Evolutionary conservation across 2,329 filamentous ascomycete genomes (phyloP).

Genomic region (Lachnellula occidentalis): DNA sequence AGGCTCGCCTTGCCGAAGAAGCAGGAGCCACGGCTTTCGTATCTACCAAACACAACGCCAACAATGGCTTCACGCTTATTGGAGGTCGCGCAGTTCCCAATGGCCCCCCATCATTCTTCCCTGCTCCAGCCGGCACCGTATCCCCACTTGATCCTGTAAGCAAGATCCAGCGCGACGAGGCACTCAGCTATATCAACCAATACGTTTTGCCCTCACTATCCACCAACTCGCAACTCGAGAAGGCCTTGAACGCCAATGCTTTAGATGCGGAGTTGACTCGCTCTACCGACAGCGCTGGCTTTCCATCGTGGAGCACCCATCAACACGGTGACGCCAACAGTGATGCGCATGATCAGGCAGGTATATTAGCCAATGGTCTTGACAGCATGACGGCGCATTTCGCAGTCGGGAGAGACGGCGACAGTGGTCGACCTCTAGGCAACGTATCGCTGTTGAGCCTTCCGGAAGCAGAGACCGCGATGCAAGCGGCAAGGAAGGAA

Average conservation of each 20-base stretch:
- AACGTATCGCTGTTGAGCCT: slow-evolving; percentile 49
- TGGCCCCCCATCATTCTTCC: slow-evolving; percentile 57
- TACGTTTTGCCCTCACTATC: slow-evolving; percentile 51
- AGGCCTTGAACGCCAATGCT: slow-evolving; percentile 30
- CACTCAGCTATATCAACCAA: slow-evolving; percentile 64
- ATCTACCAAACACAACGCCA: slow-evolving; percentile 48
- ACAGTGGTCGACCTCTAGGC: slow-evolving; percentile 24
- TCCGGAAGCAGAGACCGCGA: slow-evolving; percentile 56
- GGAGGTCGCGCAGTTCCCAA: slow-evolving; percentile 61
- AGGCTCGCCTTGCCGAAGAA: slow-evolving; percentile 50
- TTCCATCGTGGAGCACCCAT: slow-evolving; percentile 26
- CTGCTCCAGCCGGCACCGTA: slow-evolving; percentile 31
- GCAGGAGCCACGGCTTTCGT: slow-evolving; percentile 51
- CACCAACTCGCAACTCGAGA: slow-evolving; percentile 32
- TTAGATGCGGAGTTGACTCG: slow-evolving; percentile 26
- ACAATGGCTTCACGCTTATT: slow-evolving; percentile 55
- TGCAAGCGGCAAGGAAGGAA: slow-evolving; percentile 48
- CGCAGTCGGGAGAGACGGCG: slow-evolving; percentile 24
- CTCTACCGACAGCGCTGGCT: slow-evolving; percentile 22
- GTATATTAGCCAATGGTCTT: slow-evolving; percentile 26
- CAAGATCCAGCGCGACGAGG: slow-evolving; percentile 62
- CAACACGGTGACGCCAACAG: slow-evolving; percentile 13
- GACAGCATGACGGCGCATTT: slow-evolving; percentile 32
- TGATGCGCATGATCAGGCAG: slow-evolving; percentile 20
- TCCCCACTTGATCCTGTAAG: slow-evolving; percentile 51